phyloP scores from a whole-genome alignment of 768 basidiomycete species.

The Pleurotus giganteus region DNA sequence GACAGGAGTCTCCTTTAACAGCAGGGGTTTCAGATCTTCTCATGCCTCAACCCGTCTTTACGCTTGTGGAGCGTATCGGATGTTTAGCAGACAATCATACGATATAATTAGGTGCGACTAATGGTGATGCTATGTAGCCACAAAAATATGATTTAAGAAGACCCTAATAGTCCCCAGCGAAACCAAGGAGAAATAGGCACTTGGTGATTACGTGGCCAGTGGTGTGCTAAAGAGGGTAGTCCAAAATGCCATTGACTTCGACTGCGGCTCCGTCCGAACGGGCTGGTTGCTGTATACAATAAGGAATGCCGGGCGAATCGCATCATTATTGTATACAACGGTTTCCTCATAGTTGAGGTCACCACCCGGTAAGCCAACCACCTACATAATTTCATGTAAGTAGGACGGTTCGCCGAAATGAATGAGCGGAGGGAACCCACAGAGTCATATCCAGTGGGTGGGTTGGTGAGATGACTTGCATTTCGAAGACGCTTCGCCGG shows the following conservation, averaged over 20 bases:
- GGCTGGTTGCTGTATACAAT: slow-evolving; percentile 53
- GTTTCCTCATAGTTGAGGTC: slow-evolving; percentile 71
- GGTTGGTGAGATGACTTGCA: slow-evolving; percentile 42
- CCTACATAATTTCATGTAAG: slow-evolving; percentile 28
- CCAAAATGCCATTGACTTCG: slow-evolving; percentile 32
- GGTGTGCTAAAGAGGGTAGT: slow-evolving; percentile 48
- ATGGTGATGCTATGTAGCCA: too few relatives aligned
- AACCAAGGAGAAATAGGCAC: too few relatives aligned
- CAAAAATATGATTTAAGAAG: too few relatives aligned
- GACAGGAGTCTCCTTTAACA: too few relatives aligned
- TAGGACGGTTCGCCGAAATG: background rate
- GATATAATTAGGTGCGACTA: too few relatives aligned
- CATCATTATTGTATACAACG: slow-evolving; percentile 65
- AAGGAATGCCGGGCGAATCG: slow-evolving; percentile 64
- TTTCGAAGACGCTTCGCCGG: slow-evolving; percentile 49
- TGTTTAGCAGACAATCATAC: too few relatives aligned
- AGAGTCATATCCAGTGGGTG: slow-evolving; percentile 62
- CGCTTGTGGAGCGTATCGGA: too few relatives aligned
- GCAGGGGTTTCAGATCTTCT: too few relatives aligned
- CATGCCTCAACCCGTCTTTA: too few relatives aligned
- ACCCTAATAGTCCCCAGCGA: too few relatives aligned
- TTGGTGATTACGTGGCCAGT: slow-evolving; percentile 32
- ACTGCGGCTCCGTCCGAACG: slow-evolving; percentile 17
- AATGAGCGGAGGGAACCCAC: slow-evolving; percentile 25
- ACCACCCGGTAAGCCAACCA: slow-evolving; percentile 60